Evolutionary conservation across 139 green algal genomes (phyloP).

Genomic region (Volvox reticuliferus): DNA sequence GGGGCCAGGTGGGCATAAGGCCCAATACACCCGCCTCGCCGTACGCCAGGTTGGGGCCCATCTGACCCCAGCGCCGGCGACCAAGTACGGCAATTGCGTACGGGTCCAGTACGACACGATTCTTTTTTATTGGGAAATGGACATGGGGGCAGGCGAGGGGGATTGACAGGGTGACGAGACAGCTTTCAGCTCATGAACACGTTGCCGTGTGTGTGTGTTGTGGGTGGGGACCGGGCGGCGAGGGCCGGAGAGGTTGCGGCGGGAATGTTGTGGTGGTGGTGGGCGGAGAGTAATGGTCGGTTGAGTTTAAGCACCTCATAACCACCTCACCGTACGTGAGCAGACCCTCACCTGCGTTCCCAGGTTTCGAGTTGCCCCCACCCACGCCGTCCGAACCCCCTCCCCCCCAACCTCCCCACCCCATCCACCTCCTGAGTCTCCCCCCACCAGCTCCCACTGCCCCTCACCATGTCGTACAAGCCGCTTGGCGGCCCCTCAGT

Average conservation of each 20-base stretch:
- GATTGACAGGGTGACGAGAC: neutral
- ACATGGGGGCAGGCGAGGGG: neutral
- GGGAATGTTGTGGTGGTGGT: no score
- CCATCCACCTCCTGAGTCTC: neutral
- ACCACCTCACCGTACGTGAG: no score
- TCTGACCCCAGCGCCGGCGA: constrained; percentile 82
- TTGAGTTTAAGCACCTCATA: no score
- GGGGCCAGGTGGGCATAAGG: constrained; percentile 84
- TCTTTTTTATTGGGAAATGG: neutral
- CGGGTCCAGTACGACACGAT: constrained; percentile 90
- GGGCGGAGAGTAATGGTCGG: no score
- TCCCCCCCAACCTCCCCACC: no score
- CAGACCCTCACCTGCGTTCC: no score
- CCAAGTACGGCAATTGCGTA: constrained; percentile 86
- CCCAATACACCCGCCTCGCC: constrained; percentile 63
- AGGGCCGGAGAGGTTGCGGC: neutral
- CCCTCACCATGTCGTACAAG: constrained; percentile 25
- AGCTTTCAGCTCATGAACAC: no score
- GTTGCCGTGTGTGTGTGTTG: neutral
- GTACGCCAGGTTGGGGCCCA: constrained; percentile 79
- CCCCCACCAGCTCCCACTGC: neutral
- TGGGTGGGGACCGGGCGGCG: neutral
- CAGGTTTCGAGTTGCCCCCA: no score
- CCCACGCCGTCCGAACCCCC: no score
- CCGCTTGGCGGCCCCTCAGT: no score